Percentiles rank a stretch among this genome's conserved stretches.
These are phyloP conservation scores for Punctularia strigosozonata DNA, from an alignment of 768 basidiomycete genomes.

Conservation along the genomic window DNA sequence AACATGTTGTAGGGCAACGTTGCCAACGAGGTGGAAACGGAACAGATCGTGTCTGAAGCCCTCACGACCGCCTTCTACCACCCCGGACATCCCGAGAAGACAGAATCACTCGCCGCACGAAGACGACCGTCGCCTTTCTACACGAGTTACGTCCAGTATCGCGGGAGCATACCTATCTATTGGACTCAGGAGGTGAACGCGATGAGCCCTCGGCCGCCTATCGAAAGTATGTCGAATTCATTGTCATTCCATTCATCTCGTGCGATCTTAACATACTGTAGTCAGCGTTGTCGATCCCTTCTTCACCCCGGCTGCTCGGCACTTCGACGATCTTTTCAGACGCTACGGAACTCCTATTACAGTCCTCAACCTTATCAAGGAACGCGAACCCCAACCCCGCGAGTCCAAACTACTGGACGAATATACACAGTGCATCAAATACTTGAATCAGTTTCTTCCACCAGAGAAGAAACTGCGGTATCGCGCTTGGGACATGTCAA, in stretches of 20 bases:
- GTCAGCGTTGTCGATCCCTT: conserved; percentile 93
- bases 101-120: conserved; percentile 21
- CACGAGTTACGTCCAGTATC: conserved; percentile 93
- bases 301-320: conserved; percentile 83
- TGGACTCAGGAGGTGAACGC: conserved; percentile 93
- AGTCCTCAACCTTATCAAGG: conserved; percentile 91
- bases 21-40: conserved; percentile 97
- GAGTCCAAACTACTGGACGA: conserved; percentile 87
- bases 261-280: conserved; percentile 19
- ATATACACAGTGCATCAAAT: conserved; percentile 84
- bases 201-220: conserved; percentile 89
- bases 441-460: conserved; percentile 93
- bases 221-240: conserved; percentile 63
- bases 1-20: conserved; percentile 67
- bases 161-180: conserved; percentile 91
- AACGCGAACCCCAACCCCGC: conserved; percentile 62
- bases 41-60: conserved; percentile 91
- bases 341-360: conserved; percentile 87
- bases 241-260: neutral
- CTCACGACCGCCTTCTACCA: conserved; percentile 83
- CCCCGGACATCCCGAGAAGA: too few relatives aligned
- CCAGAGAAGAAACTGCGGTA: conserved; percentile 79
- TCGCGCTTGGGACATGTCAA: conserved; percentile 92
- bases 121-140: conserved; percentile 73
- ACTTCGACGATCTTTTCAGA: conserved; percentile 84